phyloP scores from a whole-genome alignment of 139 green algal genomes.

The Tetradesmus lagerheimii region DNA sequence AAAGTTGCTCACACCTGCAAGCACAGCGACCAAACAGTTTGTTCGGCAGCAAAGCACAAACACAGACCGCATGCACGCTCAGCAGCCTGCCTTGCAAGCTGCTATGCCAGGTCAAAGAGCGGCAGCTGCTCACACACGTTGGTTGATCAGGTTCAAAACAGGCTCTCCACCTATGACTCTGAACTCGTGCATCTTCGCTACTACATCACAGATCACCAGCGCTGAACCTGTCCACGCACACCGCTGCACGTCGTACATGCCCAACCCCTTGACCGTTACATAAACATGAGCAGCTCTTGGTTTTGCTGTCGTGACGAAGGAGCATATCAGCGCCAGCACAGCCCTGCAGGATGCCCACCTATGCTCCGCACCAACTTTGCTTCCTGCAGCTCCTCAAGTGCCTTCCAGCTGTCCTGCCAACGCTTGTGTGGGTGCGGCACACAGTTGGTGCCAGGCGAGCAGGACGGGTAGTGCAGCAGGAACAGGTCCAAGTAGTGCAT shows the following conservation, averaged over 20 bases:
- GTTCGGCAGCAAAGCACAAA: not conserved
- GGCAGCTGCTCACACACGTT: too few relatives aligned
- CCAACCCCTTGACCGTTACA: too few relatives aligned
- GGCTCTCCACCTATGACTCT: too few relatives aligned
- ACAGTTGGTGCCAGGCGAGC: slow-evolving; percentile 59
- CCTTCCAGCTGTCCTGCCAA: slow-evolving; percentile 80
- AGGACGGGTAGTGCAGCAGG: slow-evolving; percentile 89
- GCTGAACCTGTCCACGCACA: too few relatives aligned
- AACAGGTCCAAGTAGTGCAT: slow-evolving; percentile 84
- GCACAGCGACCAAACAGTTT: not conserved
- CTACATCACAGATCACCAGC: too few relatives aligned
- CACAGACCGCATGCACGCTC: not conserved
- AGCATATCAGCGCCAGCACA: not conserved
- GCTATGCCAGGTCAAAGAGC: too few relatives aligned
- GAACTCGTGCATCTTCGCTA: too few relatives aligned
- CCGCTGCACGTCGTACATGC: too few relatives aligned
- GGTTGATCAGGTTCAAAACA: too few relatives aligned
- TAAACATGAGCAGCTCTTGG: too few relatives aligned
- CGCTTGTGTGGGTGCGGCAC: slow-evolving; percentile 37
- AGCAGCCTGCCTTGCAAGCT: too few relatives aligned
- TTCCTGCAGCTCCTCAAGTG: slow-evolving; percentile 69
- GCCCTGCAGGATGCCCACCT: slow-evolving; percentile 50
- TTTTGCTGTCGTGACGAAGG: too few relatives aligned
- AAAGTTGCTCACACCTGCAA: slow-evolving; percentile 87
- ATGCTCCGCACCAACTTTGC: slow-evolving; percentile 65